Base-by-base conservation (phyloP, 139 green algal species). In the Microglena sp. region DNA sequence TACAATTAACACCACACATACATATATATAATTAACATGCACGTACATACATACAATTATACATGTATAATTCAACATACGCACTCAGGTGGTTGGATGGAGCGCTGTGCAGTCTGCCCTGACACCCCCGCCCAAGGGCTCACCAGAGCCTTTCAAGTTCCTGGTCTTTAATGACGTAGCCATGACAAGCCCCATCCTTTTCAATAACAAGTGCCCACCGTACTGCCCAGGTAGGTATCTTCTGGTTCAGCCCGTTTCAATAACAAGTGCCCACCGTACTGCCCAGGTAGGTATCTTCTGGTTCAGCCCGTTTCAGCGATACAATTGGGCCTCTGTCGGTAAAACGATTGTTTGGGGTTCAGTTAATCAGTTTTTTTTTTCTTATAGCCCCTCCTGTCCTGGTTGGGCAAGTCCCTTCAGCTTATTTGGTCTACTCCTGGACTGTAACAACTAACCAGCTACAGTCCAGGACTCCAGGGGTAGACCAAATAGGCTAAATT, bases 81-180 rank as follows among this genome's bases (percentile, higher is more conserved):
- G 35, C 4, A n/a, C 21, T 33, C n/a, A 59, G 11, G 28, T 15
- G 26, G 45, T 45, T 56, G 27, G 45, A 27, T n/a, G 18, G 45
- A 45, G 28, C 35, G 35, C 36, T 33, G 32, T 43, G 40, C 11
- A 24, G 26, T 57, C 61, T 11, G 4, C 32, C 28, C 4, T 4
- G 28, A 22, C 27, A 57, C 2, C 22, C 26, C 27, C 61, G 45
- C 26, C 44, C 3, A 18, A 24, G 30, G 18, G 7, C 21, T n/a
- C 50, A 11, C 15, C 22, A 32, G 11, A 27, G 3, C 31, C 30
- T 43, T 33, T 43, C 45, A 33, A 6, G 1, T 69, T 74, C 60
- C 33, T 74, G 6, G 60, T 30, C 3, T 74, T 74, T n/a, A 58
- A 68, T 28, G 68, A 74, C 35, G 53, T 74, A 2, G 68, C 60